phyloP scores from a whole-genome alignment of 2,329 filamentous ascomycete genomes.

The Neurospora crassa region DNA sequence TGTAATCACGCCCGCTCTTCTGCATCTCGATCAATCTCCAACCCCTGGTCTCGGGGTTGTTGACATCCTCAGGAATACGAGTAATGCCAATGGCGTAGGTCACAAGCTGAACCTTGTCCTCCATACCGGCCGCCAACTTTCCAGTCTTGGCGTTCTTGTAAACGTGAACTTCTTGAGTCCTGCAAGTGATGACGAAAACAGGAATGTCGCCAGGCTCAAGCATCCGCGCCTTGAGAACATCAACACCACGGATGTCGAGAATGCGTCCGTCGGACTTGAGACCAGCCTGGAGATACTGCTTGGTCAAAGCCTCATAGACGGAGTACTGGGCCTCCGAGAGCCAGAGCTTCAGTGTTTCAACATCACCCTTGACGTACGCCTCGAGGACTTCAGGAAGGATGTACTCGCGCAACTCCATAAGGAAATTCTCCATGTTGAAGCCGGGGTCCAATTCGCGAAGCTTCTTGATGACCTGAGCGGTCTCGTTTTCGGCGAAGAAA shows the following conservation, averaged over 20 bases:
- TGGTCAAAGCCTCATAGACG: constrained; percentile 91
- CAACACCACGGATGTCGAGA: constrained; percentile 88
- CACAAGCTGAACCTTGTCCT: constrained; percentile 96
- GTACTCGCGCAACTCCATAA: constrained; percentile 93
- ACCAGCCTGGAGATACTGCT: constrained; percentile 89
- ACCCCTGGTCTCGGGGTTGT: constrained; percentile 90
- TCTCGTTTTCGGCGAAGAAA: constrained; percentile 98
- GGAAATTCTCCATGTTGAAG: constrained; percentile 91
- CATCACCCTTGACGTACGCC: constrained; percentile 94
- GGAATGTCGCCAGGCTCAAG: constrained; percentile 81
- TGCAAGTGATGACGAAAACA: constrained; percentile 93
- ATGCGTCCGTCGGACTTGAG: constrained; percentile 93
- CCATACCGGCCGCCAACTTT: constrained; percentile 90
- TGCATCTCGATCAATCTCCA: constrained; percentile 98
- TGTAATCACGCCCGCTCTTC: constrained; percentile 89
- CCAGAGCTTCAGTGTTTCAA: constrained; percentile 86
- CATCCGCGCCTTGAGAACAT: constrained; percentile 72
- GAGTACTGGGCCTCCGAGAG: constrained; percentile 92
- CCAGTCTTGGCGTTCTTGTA: constrained; percentile 87
- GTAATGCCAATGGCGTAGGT: constrained; percentile 98
- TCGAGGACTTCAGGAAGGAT: constrained; percentile 95
- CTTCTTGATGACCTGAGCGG: constrained; percentile 93
- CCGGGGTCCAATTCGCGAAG: constrained; percentile 91
- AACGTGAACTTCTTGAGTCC: constrained; percentile 95
- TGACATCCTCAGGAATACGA: constrained; percentile 86